Percentiles rank a stretch among this genome's conserved stretches.
phyloP scores from a whole-genome alignment of 1,284 basidiomycete genomes.

The Blastosporella zonata region DNA sequence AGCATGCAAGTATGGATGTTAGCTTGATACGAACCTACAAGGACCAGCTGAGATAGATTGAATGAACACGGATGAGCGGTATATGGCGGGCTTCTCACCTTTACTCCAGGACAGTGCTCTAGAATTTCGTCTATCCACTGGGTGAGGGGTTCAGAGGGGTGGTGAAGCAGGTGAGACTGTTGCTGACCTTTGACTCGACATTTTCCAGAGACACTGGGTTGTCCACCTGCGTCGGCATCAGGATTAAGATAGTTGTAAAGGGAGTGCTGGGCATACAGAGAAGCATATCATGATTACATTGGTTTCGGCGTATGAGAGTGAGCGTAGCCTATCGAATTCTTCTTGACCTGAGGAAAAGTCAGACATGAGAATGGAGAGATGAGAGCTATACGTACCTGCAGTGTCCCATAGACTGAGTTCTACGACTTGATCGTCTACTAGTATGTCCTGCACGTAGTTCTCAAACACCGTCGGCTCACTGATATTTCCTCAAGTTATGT shows the following conservation, averaged over 20 bases:
- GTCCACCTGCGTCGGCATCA: constrained; percentile 60
- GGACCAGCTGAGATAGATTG: constrained; percentile 57
- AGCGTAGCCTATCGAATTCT: constrained; percentile 91
- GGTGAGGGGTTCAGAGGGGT: constrained; percentile 1
- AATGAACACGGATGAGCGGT: constrained; percentile 3
- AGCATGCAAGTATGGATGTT: constrained; percentile 3
- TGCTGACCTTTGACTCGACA: constrained; percentile 79
- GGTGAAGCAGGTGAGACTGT: constrained; percentile 3
- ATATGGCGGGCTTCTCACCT: constrained; percentile 47
- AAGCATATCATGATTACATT: constrained; percentile 95
- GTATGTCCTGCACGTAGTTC: constrained; percentile 87
- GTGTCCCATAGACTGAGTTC: constrained; percentile 97
- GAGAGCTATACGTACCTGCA: constrained; percentile 57
- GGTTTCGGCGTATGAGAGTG: constrained; percentile 91
- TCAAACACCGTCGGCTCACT: constrained; percentile 93
- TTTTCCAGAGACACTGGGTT: constrained; percentile 91
- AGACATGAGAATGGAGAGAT: background rate
- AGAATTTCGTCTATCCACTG: constrained; percentile 89
- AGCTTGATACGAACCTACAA: constrained; percentile 67
- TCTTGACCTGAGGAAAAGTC: constrained; percentile 70
- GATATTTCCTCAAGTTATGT: constrained; percentile 1
- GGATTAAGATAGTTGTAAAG: background rate
- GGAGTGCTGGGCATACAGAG: constrained; percentile 53
- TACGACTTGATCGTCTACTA: constrained; percentile 79
- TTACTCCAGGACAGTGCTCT: constrained; percentile 91